Conservation (phyloP, 208 protist genomes). For the Leishmania turanica region DNA sequence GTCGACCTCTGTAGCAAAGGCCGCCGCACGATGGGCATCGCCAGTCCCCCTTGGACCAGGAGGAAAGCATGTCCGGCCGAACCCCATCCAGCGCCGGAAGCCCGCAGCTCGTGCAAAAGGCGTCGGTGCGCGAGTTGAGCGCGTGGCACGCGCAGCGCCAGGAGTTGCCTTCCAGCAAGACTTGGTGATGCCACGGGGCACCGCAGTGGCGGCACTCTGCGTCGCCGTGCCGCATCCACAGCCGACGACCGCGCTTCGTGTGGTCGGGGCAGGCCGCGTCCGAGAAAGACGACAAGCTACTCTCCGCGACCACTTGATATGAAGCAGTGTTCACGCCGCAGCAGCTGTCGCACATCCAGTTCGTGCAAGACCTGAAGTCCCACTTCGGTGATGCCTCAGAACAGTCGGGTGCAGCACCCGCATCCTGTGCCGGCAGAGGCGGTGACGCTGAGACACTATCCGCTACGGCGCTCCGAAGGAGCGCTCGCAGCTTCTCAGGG, state of each 20-base stretch:
- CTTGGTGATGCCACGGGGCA: conserved; percentile 68
- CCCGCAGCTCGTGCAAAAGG: conserved; percentile 51
- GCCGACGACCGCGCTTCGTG: background rate
- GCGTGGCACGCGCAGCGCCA: conserved; percentile 83
- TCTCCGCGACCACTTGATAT: conserved; percentile 36
- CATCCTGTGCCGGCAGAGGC: background rate
- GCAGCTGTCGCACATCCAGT: conserved; percentile 78
- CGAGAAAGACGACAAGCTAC: background rate
- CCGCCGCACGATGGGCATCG: conserved; percentile 50
- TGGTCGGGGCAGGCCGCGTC: background rate
- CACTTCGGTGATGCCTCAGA: conserved; percentile 12
- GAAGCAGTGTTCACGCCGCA: conserved; percentile 65
- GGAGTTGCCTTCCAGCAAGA: conserved; percentile 27
- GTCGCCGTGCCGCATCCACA: conserved; percentile 35
- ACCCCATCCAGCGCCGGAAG: conserved; percentile 53
- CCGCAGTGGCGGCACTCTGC: conserved; percentile 52
- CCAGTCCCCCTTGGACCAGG: conserved; percentile 78
- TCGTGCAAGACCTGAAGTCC: conserved; percentile 63
- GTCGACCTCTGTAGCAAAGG: conserved; percentile 65
- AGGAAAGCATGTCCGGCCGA: conserved; percentile 47
- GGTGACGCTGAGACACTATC: background rate
- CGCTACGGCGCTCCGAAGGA: conserved; percentile 21
- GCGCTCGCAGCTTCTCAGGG: conserved; percentile 18
- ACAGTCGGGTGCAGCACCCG: background rate
- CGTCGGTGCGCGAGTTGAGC: conserved; percentile 37